These are phyloP conservation scores for Trypanosoma scelopori DNA, from an alignment of 208 protist species.

Conservation along the genomic window DNA sequence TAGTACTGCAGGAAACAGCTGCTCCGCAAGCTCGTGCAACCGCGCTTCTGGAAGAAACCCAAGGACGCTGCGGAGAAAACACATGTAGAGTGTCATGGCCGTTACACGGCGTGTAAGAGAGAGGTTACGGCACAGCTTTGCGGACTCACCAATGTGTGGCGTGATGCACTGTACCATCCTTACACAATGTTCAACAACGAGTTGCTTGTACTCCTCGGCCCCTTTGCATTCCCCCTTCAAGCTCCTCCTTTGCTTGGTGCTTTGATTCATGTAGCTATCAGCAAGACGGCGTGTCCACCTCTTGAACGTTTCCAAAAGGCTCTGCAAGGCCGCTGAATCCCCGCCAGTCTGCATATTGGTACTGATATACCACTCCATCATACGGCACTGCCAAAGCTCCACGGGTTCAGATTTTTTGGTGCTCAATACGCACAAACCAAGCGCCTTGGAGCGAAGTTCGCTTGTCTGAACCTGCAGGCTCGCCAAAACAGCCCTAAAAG, in stretches of 20 bases:
- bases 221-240: slow-evolving; percentile 6
- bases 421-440: slow-evolving; percentile 67
- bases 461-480: slow-evolving; percentile 48
- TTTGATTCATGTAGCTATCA: slow-evolving; percentile 38
- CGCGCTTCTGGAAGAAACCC: slow-evolving; percentile 19
- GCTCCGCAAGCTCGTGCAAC: slow-evolving; percentile 6
- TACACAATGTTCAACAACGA: slow-evolving; percentile 44
- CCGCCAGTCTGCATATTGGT: slow-evolving; percentile 83
- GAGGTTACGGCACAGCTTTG: slow-evolving; percentile 28
- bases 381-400: slow-evolving; percentile 54
- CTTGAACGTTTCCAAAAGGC: slow-evolving; percentile 55
- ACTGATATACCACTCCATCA: slow-evolving; percentile 75
- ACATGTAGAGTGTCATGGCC: slow-evolving; percentile 48
- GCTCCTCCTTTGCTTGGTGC: slow-evolving; percentile 16
- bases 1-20: slow-evolving; percentile 34
- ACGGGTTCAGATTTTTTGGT: slow-evolving; percentile 59
- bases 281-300: slow-evolving; percentile 71
- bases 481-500: slow-evolving; percentile 41
- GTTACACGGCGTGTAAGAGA: slow-evolving; percentile 66
- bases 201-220: slow-evolving; percentile 20
- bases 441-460: slow-evolving; percentile 66
- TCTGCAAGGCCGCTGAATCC: slow-evolving; percentile 70
- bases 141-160: slow-evolving; percentile 52
- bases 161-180: slow-evolving; percentile 37
- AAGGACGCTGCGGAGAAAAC: slow-evolving; percentile 33